Percentiles rank a stretch among this genome's conserved stretches.
Evolutionary conservation across 768 basidiomycete species (phyloP).

Genomic region (Obba rivulosa): DNA sequence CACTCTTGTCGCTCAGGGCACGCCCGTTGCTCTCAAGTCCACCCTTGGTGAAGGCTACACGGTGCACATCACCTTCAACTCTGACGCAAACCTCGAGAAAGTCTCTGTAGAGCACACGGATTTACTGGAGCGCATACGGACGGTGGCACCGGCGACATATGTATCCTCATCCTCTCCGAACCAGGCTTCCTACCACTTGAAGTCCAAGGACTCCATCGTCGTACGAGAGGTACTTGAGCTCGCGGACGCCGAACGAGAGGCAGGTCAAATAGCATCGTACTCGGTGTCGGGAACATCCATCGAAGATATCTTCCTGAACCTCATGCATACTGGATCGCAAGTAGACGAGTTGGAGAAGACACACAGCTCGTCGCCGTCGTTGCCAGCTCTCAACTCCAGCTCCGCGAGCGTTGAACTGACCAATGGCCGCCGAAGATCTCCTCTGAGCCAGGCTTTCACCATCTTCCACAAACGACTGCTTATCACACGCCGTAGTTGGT

Average conservation of each 20-base stretch:
- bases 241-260: conserved; percentile 40
- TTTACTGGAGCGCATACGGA: conserved; percentile 8
- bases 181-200: conserved; percentile 51
- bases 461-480: conserved; percentile 69
- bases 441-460: conserved; percentile 61
- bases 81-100: conserved; percentile 15
- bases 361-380: conserved; percentile 7
- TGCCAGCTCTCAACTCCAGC: conserved; percentile 3
- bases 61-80: conserved; percentile 42
- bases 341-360: conserved; percentile 16
- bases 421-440: conserved; percentile 47
- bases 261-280: conserved; percentile 43
- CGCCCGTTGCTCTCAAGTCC: conserved; percentile 71
- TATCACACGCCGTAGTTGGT: conserved; percentile 62
- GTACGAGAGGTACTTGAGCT: conserved; percentile 54
- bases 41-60: conserved; percentile 70
- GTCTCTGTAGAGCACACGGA: conserved; percentile 21
- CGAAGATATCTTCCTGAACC: conserved; percentile 74
- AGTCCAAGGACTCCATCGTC: conserved; percentile 47
- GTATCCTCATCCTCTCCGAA: conserved; percentile 37
- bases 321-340: conserved; percentile 47
- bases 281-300: conserved; percentile 71
- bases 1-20: conserved; percentile 64
- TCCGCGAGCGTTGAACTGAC: conserved; percentile 33
- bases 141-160: conserved; percentile 40